Evolutionary conservation across 176 grass and related monocot genomes (phyloP).

Genomic region (Bromus sterilis): DNA sequence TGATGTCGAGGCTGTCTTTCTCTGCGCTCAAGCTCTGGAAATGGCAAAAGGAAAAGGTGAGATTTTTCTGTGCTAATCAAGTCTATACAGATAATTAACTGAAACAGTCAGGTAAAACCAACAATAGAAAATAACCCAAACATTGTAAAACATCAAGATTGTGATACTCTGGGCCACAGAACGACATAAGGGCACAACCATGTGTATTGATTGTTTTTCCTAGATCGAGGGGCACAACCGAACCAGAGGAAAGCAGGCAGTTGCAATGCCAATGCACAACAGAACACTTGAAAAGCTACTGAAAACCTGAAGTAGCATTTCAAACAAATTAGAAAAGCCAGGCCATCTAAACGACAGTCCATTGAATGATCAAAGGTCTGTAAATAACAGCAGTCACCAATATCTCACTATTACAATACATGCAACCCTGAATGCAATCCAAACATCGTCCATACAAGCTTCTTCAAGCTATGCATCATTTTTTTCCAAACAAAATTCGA

Average conservation of each 20-base stretch:
- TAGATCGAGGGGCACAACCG: not conserved
- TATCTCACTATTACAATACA: not conserved
- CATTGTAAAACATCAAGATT: not conserved
- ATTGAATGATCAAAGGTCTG: not conserved
- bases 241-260: not conserved
- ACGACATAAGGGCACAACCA: not conserved
- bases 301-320: not conserved
- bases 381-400: not conserved
- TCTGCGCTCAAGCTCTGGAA: constrained; percentile 77
- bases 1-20: constrained; percentile 93
- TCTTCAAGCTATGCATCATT: not conserved
- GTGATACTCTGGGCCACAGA: not conserved
- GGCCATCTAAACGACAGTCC: not conserved
- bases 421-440: not conserved
- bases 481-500: not conserved
- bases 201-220: not conserved
- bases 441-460: not conserved
- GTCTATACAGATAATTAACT: not conserved
- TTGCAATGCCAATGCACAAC: not conserved
- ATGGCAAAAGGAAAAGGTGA: constrained; percentile 10
- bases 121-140: not conserved
- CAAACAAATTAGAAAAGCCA: not conserved
- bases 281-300: not conserved
- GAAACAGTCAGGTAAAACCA: not conserved
- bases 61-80: not conserved